phyloP scores from a whole-genome alignment of 1,139 yeast genomes.

The Candida sp. region DNA sequence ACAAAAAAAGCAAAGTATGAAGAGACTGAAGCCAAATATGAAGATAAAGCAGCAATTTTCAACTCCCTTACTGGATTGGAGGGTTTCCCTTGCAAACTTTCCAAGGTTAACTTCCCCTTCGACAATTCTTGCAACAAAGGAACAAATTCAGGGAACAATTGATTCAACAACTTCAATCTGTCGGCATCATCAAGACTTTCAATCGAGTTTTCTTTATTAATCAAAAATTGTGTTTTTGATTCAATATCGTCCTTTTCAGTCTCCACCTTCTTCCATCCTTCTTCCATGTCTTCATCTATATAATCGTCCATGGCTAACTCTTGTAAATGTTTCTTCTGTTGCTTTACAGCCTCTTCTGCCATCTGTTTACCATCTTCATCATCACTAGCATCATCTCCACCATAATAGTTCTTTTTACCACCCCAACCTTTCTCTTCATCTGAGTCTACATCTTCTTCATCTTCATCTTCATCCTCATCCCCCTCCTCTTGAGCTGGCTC shows the following conservation, averaged over 20 bases:
- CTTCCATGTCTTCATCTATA: conserved; percentile 77
- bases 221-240: conserved; percentile 17
- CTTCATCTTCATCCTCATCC: conserved; percentile 32
- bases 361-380: conserved; percentile 76
- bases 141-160: conserved; percentile 79
- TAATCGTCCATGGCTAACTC: conserved; percentile 82
- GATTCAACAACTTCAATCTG: conserved; percentile 45
- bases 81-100: conserved; percentile 20
- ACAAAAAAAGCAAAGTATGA: conserved; percentile 73
- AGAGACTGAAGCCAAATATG: conserved; percentile 72
- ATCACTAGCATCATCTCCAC: conserved; percentile 75
- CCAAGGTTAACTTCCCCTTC: conserved; percentile 41
- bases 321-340: conserved; percentile 80
- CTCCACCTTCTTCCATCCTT: conserved; percentile 57
- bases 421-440: conserved; percentile 81
- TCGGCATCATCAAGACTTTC: conserved; percentile 38
- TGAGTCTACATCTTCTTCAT: conserved; percentile 41
- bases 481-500: conserved; percentile 19
- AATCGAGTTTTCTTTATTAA: conserved; percentile 27
- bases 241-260: conserved; percentile 28
- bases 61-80: conserved; percentile 37
- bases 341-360: conserved; percentile 84
- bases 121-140: conserved; percentile 71
- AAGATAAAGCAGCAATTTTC: conserved; percentile 66
- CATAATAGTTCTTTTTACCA: conserved; percentile 66